A percentile compares a stretch with the other conserved stretches of the same genome.
Conservation (phyloP, 108 stramenopile genomes). For the Nitzschia sp. region DNA sequence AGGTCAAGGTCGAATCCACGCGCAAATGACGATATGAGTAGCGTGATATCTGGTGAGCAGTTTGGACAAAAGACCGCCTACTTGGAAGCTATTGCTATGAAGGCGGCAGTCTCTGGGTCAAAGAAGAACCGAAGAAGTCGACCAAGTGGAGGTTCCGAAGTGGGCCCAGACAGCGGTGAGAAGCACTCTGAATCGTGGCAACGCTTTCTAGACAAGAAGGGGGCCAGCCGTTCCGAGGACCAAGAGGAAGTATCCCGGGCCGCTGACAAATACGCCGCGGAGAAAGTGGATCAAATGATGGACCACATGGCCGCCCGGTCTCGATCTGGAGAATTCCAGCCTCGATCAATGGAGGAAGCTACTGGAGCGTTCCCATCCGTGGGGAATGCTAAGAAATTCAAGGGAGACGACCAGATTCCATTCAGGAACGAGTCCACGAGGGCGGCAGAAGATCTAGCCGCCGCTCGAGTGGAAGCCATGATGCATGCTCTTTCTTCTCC, state of each 20-base stretch:
- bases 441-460: conserved; percentile 64
- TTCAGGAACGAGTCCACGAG: background rate
- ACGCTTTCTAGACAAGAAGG: conserved; percentile 38
- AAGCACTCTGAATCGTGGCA: conserved; percentile 32
- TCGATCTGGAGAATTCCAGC: background rate
- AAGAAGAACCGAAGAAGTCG: conserved; percentile 27
- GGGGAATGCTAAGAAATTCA: background rate
- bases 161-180: too few relatives aligned
- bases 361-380: conserved; percentile 37
- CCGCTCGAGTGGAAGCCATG: conserved; percentile 71
- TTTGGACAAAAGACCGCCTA: conserved; percentile 72
- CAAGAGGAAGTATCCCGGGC: conserved; percentile 35
- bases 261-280: conserved; percentile 61
- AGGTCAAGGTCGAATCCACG: conserved; percentile 17
- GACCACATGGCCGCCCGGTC: conserved; percentile 30
- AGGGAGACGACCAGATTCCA: background rate
- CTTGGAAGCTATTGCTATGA: conserved; percentile 69
- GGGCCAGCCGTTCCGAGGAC: conserved; percentile 16
- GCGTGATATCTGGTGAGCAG: conserved; percentile 47
- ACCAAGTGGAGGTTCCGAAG: conserved; percentile 7
- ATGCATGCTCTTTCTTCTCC: conserved; percentile 50
- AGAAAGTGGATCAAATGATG: conserved; percentile 79
- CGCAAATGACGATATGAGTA: conserved; percentile 29
- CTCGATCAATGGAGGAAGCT: conserved; percentile 22
- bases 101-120: conserved; percentile 52